phyloP scores from a whole-genome alignment of 2,329 filamentous ascomycete species.

The Colletotrichum incanum region DNA sequence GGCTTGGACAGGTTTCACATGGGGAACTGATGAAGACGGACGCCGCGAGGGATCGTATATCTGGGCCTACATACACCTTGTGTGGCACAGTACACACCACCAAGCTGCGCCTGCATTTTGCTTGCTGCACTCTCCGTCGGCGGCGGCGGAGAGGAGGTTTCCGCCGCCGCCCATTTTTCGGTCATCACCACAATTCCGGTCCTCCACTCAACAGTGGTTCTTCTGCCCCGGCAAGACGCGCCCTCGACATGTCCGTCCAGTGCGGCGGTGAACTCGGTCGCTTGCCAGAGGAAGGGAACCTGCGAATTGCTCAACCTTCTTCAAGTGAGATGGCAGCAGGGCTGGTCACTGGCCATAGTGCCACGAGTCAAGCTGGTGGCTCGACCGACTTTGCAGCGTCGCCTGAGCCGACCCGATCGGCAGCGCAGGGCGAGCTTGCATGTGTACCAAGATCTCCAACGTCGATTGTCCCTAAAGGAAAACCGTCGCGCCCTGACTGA shows the following conservation, averaged over 20 bases:
- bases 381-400: neutral
- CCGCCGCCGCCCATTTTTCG: constrained; percentile 25
- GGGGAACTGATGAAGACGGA: constrained; percentile 1
- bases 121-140: constrained; percentile 9
- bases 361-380: constrained; percentile 5
- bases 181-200: neutral
- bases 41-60: neutral
- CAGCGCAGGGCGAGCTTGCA: neutral
- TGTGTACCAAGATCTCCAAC: neutral
- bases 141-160: constrained; percentile 34
- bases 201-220: neutral
- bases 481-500: neutral
- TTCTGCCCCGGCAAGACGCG: neutral
- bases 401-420: constrained; percentile 7
- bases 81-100: constrained; percentile 9
- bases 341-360: neutral
- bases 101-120: neutral
- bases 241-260: constrained; percentile 2
- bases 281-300: neutral
- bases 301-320: constrained; percentile 1
- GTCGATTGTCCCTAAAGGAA: neutral
- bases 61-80: constrained; percentile 18
- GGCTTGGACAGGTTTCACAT: neutral
- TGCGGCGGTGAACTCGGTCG: constrained; percentile 25
- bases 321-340: neutral